Base-by-base conservation (phyloP, 1,284 basidiomycete genomes). In the Hemileccinum hortonii region DNA sequence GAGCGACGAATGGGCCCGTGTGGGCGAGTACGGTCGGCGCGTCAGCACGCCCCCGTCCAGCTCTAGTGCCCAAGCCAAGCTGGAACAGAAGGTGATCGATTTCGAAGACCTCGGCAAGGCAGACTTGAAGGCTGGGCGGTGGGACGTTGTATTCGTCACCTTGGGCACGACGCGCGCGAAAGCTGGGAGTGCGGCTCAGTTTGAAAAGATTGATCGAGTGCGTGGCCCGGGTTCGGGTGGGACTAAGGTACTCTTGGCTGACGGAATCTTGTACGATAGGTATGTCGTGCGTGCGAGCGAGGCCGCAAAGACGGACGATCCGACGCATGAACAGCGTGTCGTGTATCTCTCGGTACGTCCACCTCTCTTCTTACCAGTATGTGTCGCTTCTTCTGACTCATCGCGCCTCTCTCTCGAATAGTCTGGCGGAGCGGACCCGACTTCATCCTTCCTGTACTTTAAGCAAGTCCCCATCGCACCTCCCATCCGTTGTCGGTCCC, bases 241-340 rank as follows among this genome's bases (percentile, higher is more conserved):
- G 24, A 26, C 22, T 24, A 6, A 24, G 6, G 22, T 24, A 24
- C 4, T 24, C 2, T 5, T 9, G 24, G 24, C 6, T 9, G 24
- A 26, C 24, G 7, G 24, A 26, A 26, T 26, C 9, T 26, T 26
- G 24, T 6, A 26, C 9, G 24, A 26, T 36, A 87, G 86, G 62
- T 90, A 90, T 63, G 87, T 91, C 19, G 62, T 91, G 36, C 81
- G 82, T 43, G 82, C 84, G 9, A 88, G 87, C 10, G 73, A 77
- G 44, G 83, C 80, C 14, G 86, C 88, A 3, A 82, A 78, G 58
- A 65, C 71, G 10, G 69, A 77, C 19, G 75, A 76, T 52, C 66
- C 76, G 10, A 39, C 54, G 8, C 68, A 72, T n/a, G n/a, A n/a
- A n/a, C n/a, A n/a, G n/a, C n/a, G n/a, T n/a, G n/a, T n/a, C n/a